These are phyloP conservation scores for Fusarium neocosmosporiellum DNA, from an alignment of 2,329 filamentous ascomycete genomes.

Conservation along the genomic window DNA sequence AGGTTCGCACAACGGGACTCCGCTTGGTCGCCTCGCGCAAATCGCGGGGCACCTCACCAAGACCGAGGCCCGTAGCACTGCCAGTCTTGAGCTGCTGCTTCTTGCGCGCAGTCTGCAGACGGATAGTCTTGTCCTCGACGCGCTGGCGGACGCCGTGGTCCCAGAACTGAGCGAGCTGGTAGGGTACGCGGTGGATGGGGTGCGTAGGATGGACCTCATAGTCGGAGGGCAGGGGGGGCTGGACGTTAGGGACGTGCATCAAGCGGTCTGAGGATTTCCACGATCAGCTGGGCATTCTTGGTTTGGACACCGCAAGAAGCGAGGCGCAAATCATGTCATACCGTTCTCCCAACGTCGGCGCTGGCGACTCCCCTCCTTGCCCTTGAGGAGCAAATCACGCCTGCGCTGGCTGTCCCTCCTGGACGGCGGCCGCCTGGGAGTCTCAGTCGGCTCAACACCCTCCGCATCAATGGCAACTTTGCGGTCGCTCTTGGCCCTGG, in stretches of 20 bases:
- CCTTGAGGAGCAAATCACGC: slow-evolving; percentile 83
- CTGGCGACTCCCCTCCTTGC: slow-evolving; percentile 89
- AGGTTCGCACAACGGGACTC: slow-evolving; percentile 78
- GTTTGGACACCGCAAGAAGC: background rate
- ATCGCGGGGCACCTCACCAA: slow-evolving; percentile 78
- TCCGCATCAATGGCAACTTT: slow-evolving; percentile 36
- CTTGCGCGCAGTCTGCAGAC: slow-evolving; percentile 57
- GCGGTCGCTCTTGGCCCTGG: slow-evolving; percentile 30
- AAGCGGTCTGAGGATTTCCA: slow-evolving; percentile 74
- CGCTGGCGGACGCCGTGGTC: slow-evolving; percentile 67
- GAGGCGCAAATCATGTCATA: slow-evolving; percentile 51
- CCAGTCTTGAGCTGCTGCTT: slow-evolving; percentile 57
- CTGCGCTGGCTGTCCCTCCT: slow-evolving; percentile 66
- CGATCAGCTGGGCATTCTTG: slow-evolving; percentile 24
- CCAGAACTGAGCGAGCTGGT: slow-evolving; percentile 90
- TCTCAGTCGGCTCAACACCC: slow-evolving; percentile 40
- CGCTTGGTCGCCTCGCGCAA: slow-evolving; percentile 85
- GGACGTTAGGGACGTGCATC: slow-evolving; percentile 84
- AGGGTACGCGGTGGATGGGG: slow-evolving; percentile 81
- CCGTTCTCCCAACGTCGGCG: slow-evolving; percentile 96
- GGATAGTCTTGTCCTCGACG: slow-evolving; percentile 59
- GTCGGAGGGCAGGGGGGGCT: slow-evolving; percentile 84
- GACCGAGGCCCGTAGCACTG: slow-evolving; percentile 56
- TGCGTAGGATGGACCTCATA: slow-evolving; percentile 87
- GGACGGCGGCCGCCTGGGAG: slow-evolving; percentile 59